Evolutionary conservation across 2,329 filamentous ascomycete genomes (phyloP).

Genomic region (Cordyceps cateniannulata): DNA sequence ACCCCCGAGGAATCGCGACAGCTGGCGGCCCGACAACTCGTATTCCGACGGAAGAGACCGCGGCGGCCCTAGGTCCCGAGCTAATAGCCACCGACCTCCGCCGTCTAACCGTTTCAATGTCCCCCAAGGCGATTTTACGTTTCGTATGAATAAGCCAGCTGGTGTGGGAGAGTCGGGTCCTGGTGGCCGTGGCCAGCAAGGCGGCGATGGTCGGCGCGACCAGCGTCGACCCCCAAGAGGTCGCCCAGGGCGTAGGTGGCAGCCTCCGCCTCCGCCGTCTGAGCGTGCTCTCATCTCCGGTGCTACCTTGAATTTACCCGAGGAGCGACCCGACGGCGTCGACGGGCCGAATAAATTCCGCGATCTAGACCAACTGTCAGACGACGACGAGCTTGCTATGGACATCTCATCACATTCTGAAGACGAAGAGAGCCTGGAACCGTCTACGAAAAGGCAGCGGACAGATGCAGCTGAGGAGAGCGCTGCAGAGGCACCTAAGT

Average conservation of each 20-base stretch:
- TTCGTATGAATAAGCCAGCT: constrained; percentile 45
- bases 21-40: constrained; percentile 12
- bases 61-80: neutral
- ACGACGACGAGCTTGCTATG: constrained; percentile 59
- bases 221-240: constrained; percentile 21
- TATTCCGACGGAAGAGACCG: neutral
- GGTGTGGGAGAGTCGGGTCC: constrained; percentile 35
- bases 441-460: constrained; percentile 30
- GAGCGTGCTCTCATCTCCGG: constrained; percentile 45
- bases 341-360: constrained; percentile 45
- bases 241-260: constrained; percentile 24
- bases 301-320: constrained; percentile 33
- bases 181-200: constrained; percentile 11
- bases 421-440: constrained; percentile 29
- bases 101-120: constrained; percentile 23
- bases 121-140: constrained; percentile 47
- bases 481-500: constrained; percentile 57
- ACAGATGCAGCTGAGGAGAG: constrained; percentile 25
- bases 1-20: constrained; percentile 7
- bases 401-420: constrained; percentile 44
- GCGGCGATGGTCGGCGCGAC: constrained; percentile 19
- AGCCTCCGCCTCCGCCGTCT: constrained; percentile 34
- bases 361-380: constrained; percentile 51
- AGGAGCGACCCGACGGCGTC: constrained; percentile 40
- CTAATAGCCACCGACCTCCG: neutral